These are phyloP conservation scores for Lachancea sp. DNA, from an alignment of 805 yeast species.

Conservation along the genomic window DNA sequence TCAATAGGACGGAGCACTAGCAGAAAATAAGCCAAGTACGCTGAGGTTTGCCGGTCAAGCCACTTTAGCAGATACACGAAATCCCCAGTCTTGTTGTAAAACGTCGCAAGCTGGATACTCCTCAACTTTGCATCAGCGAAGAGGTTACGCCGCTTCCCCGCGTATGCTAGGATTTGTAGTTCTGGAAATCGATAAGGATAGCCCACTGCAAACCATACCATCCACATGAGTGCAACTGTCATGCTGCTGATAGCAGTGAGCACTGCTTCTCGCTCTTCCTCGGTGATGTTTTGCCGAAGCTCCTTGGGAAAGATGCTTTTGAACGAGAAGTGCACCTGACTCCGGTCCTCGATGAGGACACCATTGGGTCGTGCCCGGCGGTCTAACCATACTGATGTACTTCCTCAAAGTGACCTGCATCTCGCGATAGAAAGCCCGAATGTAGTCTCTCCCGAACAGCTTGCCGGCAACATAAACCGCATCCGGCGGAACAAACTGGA, in stretches of 20 bases:
- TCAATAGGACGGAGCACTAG: neutral
- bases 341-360: neutral
- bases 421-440: neutral
- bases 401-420: neutral
- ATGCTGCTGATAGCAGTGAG: slow-evolving; percentile 3
- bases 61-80: neutral
- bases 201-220: slow-evolving; percentile 8
- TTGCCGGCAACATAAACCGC: neutral
- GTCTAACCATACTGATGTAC: neutral
- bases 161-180: slow-evolving; percentile 4
- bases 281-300: neutral
- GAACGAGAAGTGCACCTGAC: neutral
- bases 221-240: slow-evolving; percentile 7
- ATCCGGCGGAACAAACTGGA: neutral
- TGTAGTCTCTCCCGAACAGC: neutral
- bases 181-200: slow-evolving; percentile 6
- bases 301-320: neutral
- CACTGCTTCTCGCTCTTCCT: neutral
- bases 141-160: slow-evolving; percentile 4
- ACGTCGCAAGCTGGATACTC: no score
- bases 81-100: no score
- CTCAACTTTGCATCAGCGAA: slow-evolving; percentile 6
- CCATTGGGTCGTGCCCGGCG: neutral
- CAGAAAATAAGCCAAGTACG: neutral
- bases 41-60: slow-evolving; percentile 1